These are phyloP conservation scores for Rosa persica DNA, from an alignment of 306 rosid species.

Conservation along the genomic window DNA sequence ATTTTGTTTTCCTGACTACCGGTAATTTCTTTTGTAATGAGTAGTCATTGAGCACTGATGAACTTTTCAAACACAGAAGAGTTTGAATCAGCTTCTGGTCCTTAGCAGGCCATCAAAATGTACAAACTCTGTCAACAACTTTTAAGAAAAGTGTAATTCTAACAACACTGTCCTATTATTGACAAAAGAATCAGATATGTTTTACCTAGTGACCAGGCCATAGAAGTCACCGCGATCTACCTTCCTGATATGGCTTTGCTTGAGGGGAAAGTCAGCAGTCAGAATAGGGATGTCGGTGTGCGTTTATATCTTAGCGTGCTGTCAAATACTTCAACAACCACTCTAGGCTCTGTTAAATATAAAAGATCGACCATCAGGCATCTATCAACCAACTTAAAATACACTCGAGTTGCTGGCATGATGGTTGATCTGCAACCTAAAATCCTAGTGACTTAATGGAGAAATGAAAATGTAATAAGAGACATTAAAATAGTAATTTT, in stretches of 20 bases:
- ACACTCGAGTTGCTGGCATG: slow-evolving; percentile 1
- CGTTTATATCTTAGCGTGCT: slow-evolving; percentile 25
- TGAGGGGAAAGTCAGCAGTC: slow-evolving; percentile 23
- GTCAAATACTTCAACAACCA: slow-evolving; percentile 70
- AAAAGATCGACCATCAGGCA: slow-evolving; percentile 23
- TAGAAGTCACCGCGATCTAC: slow-evolving; percentile 16
- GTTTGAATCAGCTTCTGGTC: background rate
- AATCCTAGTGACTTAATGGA: background rate
- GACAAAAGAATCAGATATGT: slow-evolving; percentile 22
- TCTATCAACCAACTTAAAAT: slow-evolving; percentile 19
- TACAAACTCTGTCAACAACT: background rate
- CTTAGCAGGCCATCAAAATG: background rate
- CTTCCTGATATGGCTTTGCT: slow-evolving; percentile 25
- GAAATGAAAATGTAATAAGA: background rate
- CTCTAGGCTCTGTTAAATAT: slow-evolving; percentile 66
- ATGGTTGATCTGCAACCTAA: slow-evolving; percentile 1
- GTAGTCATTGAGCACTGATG: background rate
- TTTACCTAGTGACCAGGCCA: slow-evolving; percentile 21
- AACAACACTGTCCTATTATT: slow-evolving; percentile 23
- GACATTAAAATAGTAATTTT: background rate
- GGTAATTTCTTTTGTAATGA: slow-evolving; percentile 1
- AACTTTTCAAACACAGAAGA: background rate
- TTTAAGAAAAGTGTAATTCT: slow-evolving; percentile 20
- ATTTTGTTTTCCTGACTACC: slow-evolving; percentile 10
- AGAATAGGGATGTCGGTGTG: slow-evolving; percentile 24